A percentile compares a stretch with the other conserved stretches of the same genome.
Evolutionary conservation across 2,329 filamentous ascomycete genomes (phyloP).

Genomic region (Pyrenophora teres): DNA sequence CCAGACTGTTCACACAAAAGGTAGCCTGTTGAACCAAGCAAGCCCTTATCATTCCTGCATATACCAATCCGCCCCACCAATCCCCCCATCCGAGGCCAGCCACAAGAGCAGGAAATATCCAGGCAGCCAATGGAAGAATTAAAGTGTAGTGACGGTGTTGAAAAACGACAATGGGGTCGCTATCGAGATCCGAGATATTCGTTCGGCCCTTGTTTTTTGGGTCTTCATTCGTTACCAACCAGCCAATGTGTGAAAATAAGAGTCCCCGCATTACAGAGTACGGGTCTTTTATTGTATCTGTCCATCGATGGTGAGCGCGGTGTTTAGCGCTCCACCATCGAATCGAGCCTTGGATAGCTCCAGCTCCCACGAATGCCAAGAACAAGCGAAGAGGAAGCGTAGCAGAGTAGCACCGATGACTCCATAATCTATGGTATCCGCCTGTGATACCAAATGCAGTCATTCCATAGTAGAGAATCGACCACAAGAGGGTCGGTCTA

Average conservation of each 20-base stretch:
- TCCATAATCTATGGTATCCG: constrained; percentile 76
- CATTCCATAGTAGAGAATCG: constrained; percentile 79
- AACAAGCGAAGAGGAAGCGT: constrained; percentile 51
- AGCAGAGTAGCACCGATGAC: constrained; percentile 53
- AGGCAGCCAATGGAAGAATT: constrained; percentile 50
- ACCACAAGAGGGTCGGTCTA: constrained; percentile 72
- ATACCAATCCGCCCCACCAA: constrained; percentile 54
- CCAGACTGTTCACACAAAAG: constrained; percentile 58
- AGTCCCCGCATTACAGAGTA: constrained; percentile 56
- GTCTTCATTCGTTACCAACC: constrained; percentile 58
- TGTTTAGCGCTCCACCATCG: constrained; percentile 56
- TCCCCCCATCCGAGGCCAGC: constrained; percentile 56
- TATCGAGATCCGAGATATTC: constrained; percentile 56
- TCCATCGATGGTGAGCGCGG: constrained; percentile 57
- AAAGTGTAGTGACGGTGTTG: constrained; percentile 55
- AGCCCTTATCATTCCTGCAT: constrained; percentile 55
- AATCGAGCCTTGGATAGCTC: constrained; percentile 55
- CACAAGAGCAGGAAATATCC: constrained; percentile 51
- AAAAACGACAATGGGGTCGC: constrained; percentile 54
- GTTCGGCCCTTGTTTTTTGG: constrained; percentile 55
- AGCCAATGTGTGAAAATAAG: constrained; percentile 55
- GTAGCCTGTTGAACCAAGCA: constrained; percentile 58
- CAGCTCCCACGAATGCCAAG: constrained; percentile 53
- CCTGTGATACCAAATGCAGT: constrained; percentile 67
- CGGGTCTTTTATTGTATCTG: constrained; percentile 57